phyloP scores from a whole-genome alignment of 1,284 basidiomycete genomes.

The Sphaerobolus stellatus region DNA sequence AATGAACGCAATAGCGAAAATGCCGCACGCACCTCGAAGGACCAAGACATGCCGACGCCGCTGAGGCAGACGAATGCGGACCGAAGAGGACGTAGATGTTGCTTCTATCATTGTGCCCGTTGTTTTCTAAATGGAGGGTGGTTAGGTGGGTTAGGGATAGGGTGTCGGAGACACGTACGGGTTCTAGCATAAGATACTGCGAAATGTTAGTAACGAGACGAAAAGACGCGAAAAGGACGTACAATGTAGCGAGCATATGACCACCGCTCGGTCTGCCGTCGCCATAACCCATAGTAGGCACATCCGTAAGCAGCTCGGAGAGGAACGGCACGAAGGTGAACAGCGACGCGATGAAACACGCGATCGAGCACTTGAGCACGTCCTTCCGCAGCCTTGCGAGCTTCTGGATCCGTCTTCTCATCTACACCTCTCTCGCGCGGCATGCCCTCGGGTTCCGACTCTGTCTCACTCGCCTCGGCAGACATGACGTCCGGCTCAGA shows the following conservation, averaged over 20 bases:
- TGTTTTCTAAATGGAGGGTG: conserved; percentile 56
- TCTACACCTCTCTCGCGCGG: too few species aligned
- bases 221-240: conserved; percentile 28
- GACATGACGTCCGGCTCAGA: background rate
- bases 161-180: conserved; percentile 39
- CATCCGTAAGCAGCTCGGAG: conserved; percentile 62
- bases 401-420: too few species aligned
- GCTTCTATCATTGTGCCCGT: conserved; percentile 90
- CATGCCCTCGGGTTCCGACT: too few species aligned
- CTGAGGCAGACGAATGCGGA: conserved; percentile 70
- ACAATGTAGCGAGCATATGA: conserved; percentile 91
- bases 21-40: conserved; percentile 52
- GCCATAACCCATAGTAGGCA: conserved; percentile 49
- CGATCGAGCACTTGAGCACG: conserved; percentile 87
- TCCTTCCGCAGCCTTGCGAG: conserved; percentile 61
- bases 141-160: too few species aligned
- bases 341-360: conserved; percentile 86
- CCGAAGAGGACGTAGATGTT: conserved; percentile 76
- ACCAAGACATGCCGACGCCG: conserved; percentile 76
- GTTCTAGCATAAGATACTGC: conserved; percentile 76
- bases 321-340: conserved; percentile 87
- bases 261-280: conserved; percentile 62
- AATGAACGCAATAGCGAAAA: background rate
- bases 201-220: conserved; percentile 4
- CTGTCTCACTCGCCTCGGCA: conserved; percentile 3